Evolutionary conservation across 164 flowering plant genomes (phyloP), one percentile per base, ranked within the genome.

Genomic region (Kalanchoe fedtschenkoi): DNA sequence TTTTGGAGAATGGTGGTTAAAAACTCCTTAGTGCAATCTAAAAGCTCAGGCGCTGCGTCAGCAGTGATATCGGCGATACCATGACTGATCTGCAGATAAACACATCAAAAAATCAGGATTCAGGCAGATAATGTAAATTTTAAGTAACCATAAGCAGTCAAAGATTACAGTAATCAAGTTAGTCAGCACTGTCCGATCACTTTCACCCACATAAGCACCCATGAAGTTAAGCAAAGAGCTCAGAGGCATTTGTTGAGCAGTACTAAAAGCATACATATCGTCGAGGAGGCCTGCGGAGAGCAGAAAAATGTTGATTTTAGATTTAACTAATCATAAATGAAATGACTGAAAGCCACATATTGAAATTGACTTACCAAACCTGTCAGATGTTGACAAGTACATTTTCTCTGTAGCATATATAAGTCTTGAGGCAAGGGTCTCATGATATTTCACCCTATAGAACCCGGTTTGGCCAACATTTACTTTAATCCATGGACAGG

Each of bases 401-500:
- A 77, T 78, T 16, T 68, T 76, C 71, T 86, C 82, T 55, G 85
- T 83, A 16, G 96, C 96, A 79, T 65, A 26, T 75, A 80, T 69
- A 57, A 92, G 91, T 64, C 77, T 77, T 51, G 76, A 77, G 44
- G 81, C 77, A 67, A 92, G 91, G 6, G 72, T 74, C 29, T 87
- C 91, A 63, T 92, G 95, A 73, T 92, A 92, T 75, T 92, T 89
- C 68, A 92, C 98, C 67, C 96, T 74, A 55, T 85, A 92, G 72
- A 92, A 92, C 62, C 95, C 98, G 60, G 91, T 61, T 71, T 89
- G 98, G 24, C 83, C 85, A 63, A 86, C 81, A 72, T 92, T 92
- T 63, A 89, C 38, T 66, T 92, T 89, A 37, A 89, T 75, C 96
- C 98, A 91, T 51, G 62, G 6, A 14, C 59, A 57, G n/a, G n/a